phyloP scores from a whole-genome alignment of 2,329 filamentous ascomycete genomes.

The Aspergillus luchuensis region DNA sequence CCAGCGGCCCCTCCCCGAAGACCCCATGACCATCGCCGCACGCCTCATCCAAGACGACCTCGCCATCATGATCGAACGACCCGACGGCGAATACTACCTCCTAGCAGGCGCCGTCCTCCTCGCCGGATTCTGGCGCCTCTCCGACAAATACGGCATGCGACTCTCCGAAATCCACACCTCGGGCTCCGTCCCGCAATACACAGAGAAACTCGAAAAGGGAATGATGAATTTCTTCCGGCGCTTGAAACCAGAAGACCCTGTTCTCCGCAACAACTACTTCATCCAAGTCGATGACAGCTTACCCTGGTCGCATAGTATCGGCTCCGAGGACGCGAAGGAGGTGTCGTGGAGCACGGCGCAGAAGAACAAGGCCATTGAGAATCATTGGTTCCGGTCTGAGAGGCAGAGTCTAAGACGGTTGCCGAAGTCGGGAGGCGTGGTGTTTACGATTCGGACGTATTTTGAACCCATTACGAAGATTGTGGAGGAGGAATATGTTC shows the following conservation, averaged over 20 bases:
- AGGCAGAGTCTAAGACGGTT: conserved; percentile 68
- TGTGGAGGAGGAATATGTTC: conserved; percentile 71
- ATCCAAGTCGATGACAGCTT: conserved; percentile 80
- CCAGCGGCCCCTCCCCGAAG: conserved; percentile 66
- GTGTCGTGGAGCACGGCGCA: conserved; percentile 75
- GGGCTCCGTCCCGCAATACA: conserved; percentile 73
- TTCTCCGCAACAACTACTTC: conserved; percentile 80
- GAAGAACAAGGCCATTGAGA: conserved; percentile 69
- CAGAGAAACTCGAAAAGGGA: conserved; percentile 70
- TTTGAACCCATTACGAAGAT: conserved; percentile 72
- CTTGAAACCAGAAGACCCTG: conserved; percentile 66
- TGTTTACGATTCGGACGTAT: conserved; percentile 80
- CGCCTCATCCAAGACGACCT: conserved; percentile 79
- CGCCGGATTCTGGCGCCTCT: conserved; percentile 79
- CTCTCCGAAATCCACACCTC: conserved; percentile 78
- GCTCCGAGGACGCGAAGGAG: conserved; percentile 64
- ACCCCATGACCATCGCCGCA: conserved; percentile 75
- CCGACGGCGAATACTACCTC: conserved; percentile 79
- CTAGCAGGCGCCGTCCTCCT: conserved; percentile 75
- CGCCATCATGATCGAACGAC: conserved; percentile 76
- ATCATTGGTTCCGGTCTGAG: conserved; percentile 78
- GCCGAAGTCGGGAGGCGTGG: conserved; percentile 59
- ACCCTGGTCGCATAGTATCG: conserved; percentile 76
- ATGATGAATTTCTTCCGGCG: conserved; percentile 82
- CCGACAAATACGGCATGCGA: conserved; percentile 79